phyloP scores from a whole-genome alignment of 192 early-diverging fungal species.

The Lobosporangium transversale region DNA sequence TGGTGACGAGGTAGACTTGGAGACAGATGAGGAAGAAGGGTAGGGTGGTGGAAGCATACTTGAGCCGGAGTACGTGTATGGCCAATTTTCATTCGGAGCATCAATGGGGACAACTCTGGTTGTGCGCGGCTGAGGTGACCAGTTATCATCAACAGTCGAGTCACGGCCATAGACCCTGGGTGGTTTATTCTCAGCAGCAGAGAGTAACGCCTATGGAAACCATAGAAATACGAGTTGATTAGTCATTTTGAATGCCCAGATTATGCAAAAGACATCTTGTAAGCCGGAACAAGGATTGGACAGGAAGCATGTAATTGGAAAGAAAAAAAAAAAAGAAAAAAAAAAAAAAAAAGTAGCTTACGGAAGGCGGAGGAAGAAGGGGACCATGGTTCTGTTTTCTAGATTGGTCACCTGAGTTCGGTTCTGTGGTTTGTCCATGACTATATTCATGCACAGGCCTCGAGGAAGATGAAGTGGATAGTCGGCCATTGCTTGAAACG shows the following conservation, averaged over 20 bases:
- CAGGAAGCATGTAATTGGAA: no score
- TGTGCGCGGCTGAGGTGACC: constrained; percentile 13
- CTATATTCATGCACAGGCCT: constrained; percentile 27
- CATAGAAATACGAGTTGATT: background rate
- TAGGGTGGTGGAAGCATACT: constrained; percentile 16
- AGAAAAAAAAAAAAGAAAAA: background rate
- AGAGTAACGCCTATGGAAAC: constrained; percentile 29
- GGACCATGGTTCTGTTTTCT: constrained; percentile 31
- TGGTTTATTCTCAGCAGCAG: constrained; percentile 20
- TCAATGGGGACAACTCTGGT: constrained; percentile 29
- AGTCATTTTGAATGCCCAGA: background rate
- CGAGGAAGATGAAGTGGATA: constrained; percentile 11
- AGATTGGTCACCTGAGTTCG: constrained; percentile 14
- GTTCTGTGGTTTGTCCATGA: constrained; percentile 11
- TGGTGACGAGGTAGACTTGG: constrained; percentile 3
- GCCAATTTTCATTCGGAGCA: constrained; percentile 29
- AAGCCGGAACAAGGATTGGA: no score
- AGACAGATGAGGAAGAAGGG: constrained; percentile 1
- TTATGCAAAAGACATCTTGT: background rate
- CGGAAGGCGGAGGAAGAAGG: constrained; percentile 49
- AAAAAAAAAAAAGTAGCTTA: constrained; percentile 25
- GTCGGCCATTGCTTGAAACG: constrained; percentile 7
- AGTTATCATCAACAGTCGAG: constrained; percentile 34
- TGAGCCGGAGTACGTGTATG: constrained; percentile 7
- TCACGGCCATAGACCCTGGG: constrained; percentile 34